Conservation (phyloP, 1,139 yeast genomes). For the Meyerozyma smithsonii region DNA sequence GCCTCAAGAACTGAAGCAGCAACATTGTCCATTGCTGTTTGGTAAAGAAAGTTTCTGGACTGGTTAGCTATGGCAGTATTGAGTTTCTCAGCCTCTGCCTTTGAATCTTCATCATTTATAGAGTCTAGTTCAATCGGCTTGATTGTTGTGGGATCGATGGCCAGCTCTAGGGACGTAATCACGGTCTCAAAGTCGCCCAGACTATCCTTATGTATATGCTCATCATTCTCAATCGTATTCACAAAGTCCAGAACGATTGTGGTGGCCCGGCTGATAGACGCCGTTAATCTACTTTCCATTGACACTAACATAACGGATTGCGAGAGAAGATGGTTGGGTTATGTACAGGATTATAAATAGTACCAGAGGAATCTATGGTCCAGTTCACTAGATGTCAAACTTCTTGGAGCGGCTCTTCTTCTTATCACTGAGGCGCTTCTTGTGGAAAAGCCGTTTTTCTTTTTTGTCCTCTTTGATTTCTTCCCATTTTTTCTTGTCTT, state of each 20-base stretch:
- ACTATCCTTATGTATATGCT: not conserved
- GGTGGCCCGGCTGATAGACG: slow-evolving; percentile 5
- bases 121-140: not conserved
- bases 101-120: not conserved
- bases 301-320: not conserved
- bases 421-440: slow-evolving; percentile 51
- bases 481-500: slow-evolving; percentile 53
- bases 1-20: not conserved
- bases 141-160: not conserved
- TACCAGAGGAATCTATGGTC: not conserved
- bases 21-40: not conserved
- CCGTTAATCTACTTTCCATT: slow-evolving; percentile 5
- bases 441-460: slow-evolving; percentile 46
- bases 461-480: slow-evolving; percentile 41
- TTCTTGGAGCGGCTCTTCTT: slow-evolving; percentile 45
- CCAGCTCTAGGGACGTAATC: not conserved
- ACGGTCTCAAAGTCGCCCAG: not conserved
- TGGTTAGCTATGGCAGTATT: not conserved
- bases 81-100: not conserved
- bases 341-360: not conserved
- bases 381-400: slow-evolving; percentile 27
- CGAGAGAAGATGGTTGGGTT: not conserved
- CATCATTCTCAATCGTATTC: slow-evolving; percentile 6
- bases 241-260: slow-evolving; percentile 5
- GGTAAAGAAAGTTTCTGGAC: not conserved